These are phyloP conservation scores for Coemansia sp. DNA, from an alignment of 371 early-diverging fungal species.

Conservation along the genomic window DNA sequence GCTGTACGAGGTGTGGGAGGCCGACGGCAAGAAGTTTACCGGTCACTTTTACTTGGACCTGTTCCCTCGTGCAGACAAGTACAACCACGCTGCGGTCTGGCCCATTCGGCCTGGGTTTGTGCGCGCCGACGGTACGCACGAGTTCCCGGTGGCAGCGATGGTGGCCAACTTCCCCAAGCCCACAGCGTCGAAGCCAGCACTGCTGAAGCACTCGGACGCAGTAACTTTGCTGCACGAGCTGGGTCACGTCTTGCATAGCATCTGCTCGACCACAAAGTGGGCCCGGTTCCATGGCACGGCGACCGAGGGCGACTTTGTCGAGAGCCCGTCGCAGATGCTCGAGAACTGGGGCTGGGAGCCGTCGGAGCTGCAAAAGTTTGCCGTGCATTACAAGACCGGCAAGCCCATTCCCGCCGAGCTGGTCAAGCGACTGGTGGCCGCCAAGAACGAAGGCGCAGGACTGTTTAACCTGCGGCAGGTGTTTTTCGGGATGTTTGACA, in stretches of 20 bases:
- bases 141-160: constrained; percentile 76
- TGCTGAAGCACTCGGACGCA: constrained; percentile 82
- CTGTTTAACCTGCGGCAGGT: constrained; percentile 71
- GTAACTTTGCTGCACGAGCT: constrained; percentile 76
- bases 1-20: constrained; percentile 68
- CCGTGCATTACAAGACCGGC: constrained; percentile 67
- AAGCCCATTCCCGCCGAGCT: constrained; percentile 72
- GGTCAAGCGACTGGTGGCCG: constrained; percentile 65
- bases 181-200: constrained; percentile 67
- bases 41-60: constrained; percentile 81
- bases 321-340: constrained; percentile 85
- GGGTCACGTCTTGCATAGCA: constrained; percentile 84
- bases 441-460: constrained; percentile 75
- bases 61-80: constrained; percentile 75
- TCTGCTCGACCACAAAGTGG: constrained; percentile 70
- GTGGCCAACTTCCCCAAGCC: constrained; percentile 83
- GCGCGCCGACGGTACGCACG: constrained; percentile 53
- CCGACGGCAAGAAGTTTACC: constrained; percentile 56
- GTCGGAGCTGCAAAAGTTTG: constrained; percentile 64
- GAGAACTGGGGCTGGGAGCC: constrained; percentile 87
- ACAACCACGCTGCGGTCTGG: constrained; percentile 77
- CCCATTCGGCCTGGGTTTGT: constrained; percentile 64
- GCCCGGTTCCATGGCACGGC: constrained; percentile 73
- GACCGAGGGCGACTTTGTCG: constrained; percentile 87
- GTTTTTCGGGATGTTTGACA: constrained; percentile 76